A percentile compares a stretch with the other conserved stretches of the same genome.
Conservation (phyloP, 2,329 filamentous ascomycete genomes). For the Aureobasidium sp. region DNA sequence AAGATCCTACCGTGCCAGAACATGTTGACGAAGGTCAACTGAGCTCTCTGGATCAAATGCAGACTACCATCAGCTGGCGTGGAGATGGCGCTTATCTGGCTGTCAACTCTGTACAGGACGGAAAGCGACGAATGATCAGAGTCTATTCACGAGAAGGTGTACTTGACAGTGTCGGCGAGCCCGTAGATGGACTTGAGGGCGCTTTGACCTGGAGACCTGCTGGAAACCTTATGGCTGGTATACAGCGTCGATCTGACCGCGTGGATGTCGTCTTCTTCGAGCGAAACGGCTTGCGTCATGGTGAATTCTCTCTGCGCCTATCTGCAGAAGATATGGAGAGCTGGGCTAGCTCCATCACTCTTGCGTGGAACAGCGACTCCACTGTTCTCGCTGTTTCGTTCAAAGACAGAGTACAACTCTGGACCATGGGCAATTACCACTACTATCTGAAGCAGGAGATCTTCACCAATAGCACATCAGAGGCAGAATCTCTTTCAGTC, state of each 20-base stretch:
- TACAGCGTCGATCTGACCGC: constrained; percentile 62
- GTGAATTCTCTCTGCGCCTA: constrained; percentile 74
- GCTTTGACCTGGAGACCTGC: constrained; percentile 84
- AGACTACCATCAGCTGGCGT: constrained; percentile 76
- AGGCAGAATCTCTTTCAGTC: constrained; percentile 18
- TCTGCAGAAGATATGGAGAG: constrained; percentile 50
- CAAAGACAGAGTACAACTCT: constrained; percentile 71
- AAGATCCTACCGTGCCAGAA: constrained; percentile 91
- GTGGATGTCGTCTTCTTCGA: constrained; percentile 91
- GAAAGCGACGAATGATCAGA: constrained; percentile 67
- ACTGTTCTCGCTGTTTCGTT: constrained; percentile 79
- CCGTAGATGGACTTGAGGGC: constrained; percentile 83
- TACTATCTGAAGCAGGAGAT: constrained; percentile 97
- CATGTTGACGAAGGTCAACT: constrained; percentile 75
- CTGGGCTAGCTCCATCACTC: constrained; percentile 50
- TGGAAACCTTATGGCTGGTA: constrained; percentile 82
- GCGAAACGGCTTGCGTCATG: constrained; percentile 92
- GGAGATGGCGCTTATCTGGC: constrained; percentile 90
- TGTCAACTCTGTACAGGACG: constrained; percentile 65
- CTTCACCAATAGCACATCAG: constrained; percentile 18
- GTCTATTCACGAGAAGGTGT: constrained; percentile 86
- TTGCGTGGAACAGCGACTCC: constrained; percentile 89
- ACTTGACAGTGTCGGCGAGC: constrained; percentile 89
- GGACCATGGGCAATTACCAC: constrained; percentile 96
- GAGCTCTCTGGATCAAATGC: constrained; percentile 64